A percentile compares a stretch with the other conserved stretches of the same genome.
These are phyloP conservation scores for Vinca major DNA, from an alignment of 305 asterid genomes.

Conservation along the genomic window DNA sequence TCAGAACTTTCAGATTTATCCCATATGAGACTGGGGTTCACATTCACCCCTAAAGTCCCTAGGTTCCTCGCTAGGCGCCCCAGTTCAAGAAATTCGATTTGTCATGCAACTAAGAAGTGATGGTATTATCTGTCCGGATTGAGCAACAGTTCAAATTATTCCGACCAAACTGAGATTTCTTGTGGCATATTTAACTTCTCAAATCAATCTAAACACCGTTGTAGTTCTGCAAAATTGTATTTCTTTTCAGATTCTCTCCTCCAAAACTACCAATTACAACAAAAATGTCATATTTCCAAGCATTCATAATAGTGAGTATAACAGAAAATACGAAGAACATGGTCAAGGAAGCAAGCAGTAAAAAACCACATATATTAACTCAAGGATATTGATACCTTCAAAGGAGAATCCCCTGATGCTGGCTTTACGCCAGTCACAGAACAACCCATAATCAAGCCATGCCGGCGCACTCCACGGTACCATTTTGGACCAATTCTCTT, in stretches of 20 bases:
- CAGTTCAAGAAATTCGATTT: neutral
- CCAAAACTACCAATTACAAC: neutral
- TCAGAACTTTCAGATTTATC: too few relatives aligned
- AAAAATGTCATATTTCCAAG: neutral
- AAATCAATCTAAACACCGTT: neutral
- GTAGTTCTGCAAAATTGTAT: neutral
- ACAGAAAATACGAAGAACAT: neutral
- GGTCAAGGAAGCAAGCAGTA: neutral
- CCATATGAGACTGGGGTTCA: too few relatives aligned
- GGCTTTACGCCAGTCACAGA: conserved; percentile 37
- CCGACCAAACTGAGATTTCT: neutral
- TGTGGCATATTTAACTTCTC: neutral
- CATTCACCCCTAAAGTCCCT: too few relatives aligned
- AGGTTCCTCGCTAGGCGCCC: neutral
- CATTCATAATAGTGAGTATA: too few relatives aligned
- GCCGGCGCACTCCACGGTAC: conserved; percentile 35
- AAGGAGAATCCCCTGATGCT: conserved; percentile 28
- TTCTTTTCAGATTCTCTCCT: neutral
- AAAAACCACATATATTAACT: neutral
- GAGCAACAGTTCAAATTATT: neutral
- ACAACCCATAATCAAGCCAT: conserved; percentile 36
- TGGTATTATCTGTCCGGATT: neutral
- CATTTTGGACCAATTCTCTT: conserved; percentile 37
- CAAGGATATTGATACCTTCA: conserved; percentile 15
- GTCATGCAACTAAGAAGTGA: neutral